These are phyloP conservation scores for Melastoma malabathricum DNA, from an alignment of 345 rosid genomes.

Conservation along the genomic window DNA sequence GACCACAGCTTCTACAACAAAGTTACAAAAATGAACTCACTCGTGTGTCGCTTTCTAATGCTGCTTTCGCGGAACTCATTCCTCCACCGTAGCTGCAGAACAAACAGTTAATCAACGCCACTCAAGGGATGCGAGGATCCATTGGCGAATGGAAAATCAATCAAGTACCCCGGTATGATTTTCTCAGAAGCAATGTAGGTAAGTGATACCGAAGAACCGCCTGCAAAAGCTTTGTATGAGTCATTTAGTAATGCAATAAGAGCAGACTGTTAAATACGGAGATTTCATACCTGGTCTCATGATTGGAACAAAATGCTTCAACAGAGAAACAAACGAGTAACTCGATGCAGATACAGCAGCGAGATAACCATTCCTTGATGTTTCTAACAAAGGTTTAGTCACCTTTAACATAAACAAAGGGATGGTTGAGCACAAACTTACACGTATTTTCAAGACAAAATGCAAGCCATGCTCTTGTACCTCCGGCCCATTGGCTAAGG, in stretches of 20 bases:
- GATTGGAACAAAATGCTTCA: constrained; percentile 77
- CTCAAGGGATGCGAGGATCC: neutral
- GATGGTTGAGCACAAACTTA: neutral
- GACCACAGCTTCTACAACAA: neutral
- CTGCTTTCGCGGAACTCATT: constrained; percentile 97
- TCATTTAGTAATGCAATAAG: constrained; percentile 11
- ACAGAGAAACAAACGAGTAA: constrained; percentile 78
- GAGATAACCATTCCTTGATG: constrained; percentile 86
- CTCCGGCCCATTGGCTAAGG: constrained; percentile 97
- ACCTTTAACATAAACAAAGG: constrained; percentile 30
- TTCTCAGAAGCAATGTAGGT: constrained; percentile 92
- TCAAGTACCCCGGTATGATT: constrained; percentile 77
- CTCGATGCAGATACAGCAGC: constrained; percentile 94
- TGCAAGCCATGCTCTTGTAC: constrained; percentile 14
- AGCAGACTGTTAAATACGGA: neutral
- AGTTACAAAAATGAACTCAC: constrained; percentile 15
- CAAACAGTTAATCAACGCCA: neutral
- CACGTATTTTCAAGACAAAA: neutral
- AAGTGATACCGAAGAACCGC: constrained; percentile 88
- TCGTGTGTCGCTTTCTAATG: constrained; percentile 87
- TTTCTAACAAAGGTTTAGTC: constrained; percentile 79
- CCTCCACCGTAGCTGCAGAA: constrained; percentile 86
- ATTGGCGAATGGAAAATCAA: neutral
- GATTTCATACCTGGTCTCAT: constrained; percentile 66
- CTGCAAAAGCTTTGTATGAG: constrained; percentile 24